These are phyloP conservation scores for Botrytis fragariae DNA, from an alignment of 2,329 filamentous ascomycete genomes.

Conservation along the genomic window DNA sequence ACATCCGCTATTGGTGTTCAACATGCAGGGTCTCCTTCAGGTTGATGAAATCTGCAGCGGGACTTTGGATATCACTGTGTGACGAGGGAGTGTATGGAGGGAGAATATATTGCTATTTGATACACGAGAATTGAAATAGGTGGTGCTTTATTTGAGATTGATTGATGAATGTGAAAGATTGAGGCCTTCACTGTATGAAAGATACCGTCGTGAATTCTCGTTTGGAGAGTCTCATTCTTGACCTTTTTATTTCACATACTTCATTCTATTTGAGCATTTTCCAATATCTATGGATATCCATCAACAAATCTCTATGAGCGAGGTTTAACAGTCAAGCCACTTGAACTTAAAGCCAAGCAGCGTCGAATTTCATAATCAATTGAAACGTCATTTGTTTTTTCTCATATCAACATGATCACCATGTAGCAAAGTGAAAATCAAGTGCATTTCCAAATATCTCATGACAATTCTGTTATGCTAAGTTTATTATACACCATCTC, in stretches of 20 bases:
- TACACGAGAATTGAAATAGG: background rate
- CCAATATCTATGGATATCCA: background rate
- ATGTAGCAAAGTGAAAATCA: background rate
- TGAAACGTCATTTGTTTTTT: background rate
- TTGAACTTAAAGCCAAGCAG: background rate
- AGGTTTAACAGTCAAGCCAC: no score
- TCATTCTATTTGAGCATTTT: no score
- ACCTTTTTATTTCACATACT: rapidly evolving
- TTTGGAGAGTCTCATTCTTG: background rate
- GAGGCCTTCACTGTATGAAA: no score
- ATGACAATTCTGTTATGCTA: background rate
- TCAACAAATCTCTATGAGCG: no score
- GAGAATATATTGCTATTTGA: background rate
- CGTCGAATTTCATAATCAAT: background rate
- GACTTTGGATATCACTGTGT: background rate
- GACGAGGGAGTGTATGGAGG: background rate
- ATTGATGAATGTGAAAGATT: background rate
- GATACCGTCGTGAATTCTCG: no score
- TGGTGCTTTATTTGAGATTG: background rate
- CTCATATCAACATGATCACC: background rate
- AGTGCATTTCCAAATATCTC: no score
- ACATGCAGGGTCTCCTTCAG: no score
- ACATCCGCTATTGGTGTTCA: no score
- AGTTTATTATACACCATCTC: no score
- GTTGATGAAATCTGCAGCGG: background rate